Conservation (phyloP, 2,329 filamentous ascomycete genomes). For the Penicillium rolfsii region DNA sequence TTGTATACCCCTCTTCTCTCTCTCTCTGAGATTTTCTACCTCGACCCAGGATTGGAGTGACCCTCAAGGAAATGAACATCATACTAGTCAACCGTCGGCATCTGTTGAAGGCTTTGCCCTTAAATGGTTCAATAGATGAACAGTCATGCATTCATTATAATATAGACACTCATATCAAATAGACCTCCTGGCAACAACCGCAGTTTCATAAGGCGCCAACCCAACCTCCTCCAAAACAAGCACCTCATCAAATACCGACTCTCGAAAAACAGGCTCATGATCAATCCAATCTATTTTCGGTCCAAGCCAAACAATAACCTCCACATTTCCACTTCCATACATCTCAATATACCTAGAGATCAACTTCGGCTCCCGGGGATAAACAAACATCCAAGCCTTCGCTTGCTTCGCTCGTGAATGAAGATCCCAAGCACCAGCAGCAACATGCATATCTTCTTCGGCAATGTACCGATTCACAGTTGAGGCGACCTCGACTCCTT, state of each 20-base stretch:
- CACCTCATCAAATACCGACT: constrained; percentile 27
- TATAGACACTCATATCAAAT: constrained; percentile 2
- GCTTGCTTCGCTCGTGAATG: constrained; percentile 48
- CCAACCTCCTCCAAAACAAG: constrained; percentile 27
- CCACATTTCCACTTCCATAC: constrained; percentile 19
- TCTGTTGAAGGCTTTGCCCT: neutral
- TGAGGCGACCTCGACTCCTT: constrained; percentile 55
- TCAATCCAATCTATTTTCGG: constrained; percentile 37
- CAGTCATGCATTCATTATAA: neutral
- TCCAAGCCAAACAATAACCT: constrained; percentile 38
- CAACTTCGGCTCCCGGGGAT: constrained; percentile 54
- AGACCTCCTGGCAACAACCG: constrained; percentile 25
- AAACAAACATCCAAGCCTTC: constrained; percentile 57
- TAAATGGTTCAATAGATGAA: neutral
- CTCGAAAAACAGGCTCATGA: constrained; percentile 33
- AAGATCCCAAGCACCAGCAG: constrained; percentile 51
- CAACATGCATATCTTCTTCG: constrained; percentile 45
- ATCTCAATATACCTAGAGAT: constrained; percentile 49
- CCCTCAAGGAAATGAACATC: neutral
- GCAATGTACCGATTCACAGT: constrained; percentile 52
- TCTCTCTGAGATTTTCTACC: neutral
- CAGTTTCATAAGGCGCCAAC: constrained; percentile 31
- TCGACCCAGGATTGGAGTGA: neutral
- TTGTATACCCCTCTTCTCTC: constrained; percentile 29
- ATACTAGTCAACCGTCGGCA: too few species aligned